These are phyloP conservation scores for Zelonia costaricensis DNA, from an alignment of 208 protist genomes.

Conservation along the genomic window DNA sequence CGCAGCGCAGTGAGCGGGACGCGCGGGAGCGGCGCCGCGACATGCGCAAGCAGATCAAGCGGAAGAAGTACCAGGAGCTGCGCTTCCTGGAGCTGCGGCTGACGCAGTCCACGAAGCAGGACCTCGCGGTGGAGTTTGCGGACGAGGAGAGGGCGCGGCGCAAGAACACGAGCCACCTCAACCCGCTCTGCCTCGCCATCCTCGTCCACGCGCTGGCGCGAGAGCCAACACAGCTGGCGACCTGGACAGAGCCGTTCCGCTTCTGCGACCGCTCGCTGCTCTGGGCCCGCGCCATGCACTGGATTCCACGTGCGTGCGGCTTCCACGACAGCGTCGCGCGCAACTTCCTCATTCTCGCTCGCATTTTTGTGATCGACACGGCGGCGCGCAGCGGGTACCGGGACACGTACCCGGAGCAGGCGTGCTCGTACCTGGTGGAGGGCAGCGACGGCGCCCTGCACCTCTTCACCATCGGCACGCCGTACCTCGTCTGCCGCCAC, in stretches of 20 bases:
- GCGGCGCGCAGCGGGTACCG: slow-evolving; percentile 44
- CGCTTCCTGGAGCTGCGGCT: slow-evolving; percentile 75
- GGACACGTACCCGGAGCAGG: slow-evolving; percentile 74
- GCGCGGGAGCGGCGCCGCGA: slow-evolving; percentile 58
- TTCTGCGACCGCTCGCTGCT: slow-evolving; percentile 74
- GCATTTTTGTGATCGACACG: slow-evolving; percentile 82
- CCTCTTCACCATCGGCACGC: slow-evolving; percentile 87
- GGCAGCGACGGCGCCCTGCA: slow-evolving; percentile 60
- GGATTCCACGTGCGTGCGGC: slow-evolving; percentile 75
- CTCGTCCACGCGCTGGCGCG: slow-evolving; percentile 63
- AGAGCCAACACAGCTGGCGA: slow-evolving; percentile 61
- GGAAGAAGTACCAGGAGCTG: slow-evolving; percentile 81
- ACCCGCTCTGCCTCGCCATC: slow-evolving; percentile 71
- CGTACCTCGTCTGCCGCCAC: slow-evolving; percentile 63
- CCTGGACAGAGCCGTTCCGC: slow-evolving; percentile 85
- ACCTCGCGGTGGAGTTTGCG: slow-evolving; percentile 80
- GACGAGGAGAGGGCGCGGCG: slow-evolving; percentile 47
- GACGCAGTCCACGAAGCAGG: slow-evolving; percentile 44
- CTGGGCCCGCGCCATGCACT: slow-evolving; percentile 78
- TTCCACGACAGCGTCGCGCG: slow-evolving; percentile 61
- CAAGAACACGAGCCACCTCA: slow-evolving; percentile 49
- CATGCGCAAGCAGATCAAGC: slow-evolving; percentile 61
- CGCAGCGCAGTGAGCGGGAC: slow-evolving; percentile 40
- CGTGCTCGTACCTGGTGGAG: slow-evolving; percentile 69
- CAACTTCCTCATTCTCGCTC: slow-evolving; percentile 68